Base-by-base conservation (phyloP, 306 rosid genomes). In the Dalbergia cultrata region DNA sequence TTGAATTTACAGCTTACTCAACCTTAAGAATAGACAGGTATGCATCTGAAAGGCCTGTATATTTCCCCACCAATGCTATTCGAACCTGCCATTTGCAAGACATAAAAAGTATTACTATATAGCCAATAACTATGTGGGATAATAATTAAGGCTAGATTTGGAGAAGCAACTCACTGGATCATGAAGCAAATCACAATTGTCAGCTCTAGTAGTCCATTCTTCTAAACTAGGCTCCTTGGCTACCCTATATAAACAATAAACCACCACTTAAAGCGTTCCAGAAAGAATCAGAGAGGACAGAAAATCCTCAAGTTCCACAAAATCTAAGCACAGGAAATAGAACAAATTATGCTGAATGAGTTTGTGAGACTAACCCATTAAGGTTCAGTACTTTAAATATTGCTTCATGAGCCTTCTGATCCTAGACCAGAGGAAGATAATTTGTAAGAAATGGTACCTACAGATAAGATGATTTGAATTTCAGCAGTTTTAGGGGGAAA, bases 21-120 rank as follows among this genome's bases (percentile, higher is more conserved):
- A 96, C 99, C 97, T 93, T 96, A 45, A 74, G 74, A n/a, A 96
- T 82, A 52, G 99, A 96, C 70, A 96, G 98, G 86, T 96, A 93
- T 50, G 97, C 82, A 90, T 96, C 99, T 19, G 97, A 85, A 66
- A 96, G 94, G 67, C 85, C 90, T 3, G 99, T 93, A 79, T 96
- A 96, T 85, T 96, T 96, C 69, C 99, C 99, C 57, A 96, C 98
- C 76, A 96, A 83, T 70, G 97, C 97, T 69, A 96, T 93, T 50
- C 90, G 89, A 72, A 93, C 98, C 98, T 96, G 90, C 74, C 0
- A 74, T 73, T 77, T 62, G 66, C 45, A 62, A 69, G 64, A 39
- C 9, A 57, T 6, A 5, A 47, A 49, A 73, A 56, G 4, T 62
- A 49, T 77, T 73, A 56, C 3, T 21, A 70, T 21, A 70, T 57